Evolutionary conservation across 192 early-diverging fungal genomes (phyloP).

Genomic region (Coemansia reversa): DNA sequence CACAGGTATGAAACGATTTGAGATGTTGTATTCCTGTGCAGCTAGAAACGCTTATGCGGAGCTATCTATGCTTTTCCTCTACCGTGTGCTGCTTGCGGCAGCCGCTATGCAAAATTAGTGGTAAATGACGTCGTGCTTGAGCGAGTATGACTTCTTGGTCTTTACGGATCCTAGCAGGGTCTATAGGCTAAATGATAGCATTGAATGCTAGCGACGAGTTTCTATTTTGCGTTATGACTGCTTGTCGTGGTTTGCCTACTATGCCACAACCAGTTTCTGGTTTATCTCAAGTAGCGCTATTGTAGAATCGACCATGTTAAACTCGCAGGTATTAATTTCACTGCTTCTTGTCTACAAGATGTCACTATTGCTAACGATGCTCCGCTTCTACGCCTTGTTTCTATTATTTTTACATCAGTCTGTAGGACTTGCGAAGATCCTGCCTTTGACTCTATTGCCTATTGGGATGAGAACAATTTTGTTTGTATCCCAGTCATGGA

Average conservation of each 20-base stretch:
- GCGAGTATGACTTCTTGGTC: neutral
- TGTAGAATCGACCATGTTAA: neutral
- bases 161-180: neutral
- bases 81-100: neutral
- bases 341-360: neutral
- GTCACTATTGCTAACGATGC: neutral
- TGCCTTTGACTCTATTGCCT: conserved; percentile 19
- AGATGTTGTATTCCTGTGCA: conserved; percentile 9
- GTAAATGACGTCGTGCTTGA: neutral
- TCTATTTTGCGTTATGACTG: neutral
- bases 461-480: conserved; percentile 40
- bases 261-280: neutral
- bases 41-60: neutral
- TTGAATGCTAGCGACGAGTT: neutral
- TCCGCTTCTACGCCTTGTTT: neutral
- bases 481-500: conserved; percentile 48
- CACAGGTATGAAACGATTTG: conserved; percentile 38
- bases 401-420: neutral
- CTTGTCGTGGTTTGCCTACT: neutral
- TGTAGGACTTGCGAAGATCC: conserved; percentile 39
- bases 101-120: neutral
- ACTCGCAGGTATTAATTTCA: neutral
- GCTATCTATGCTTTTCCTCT: neutral
- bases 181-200: no score
- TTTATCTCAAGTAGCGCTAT: neutral